Base-by-base conservation (phyloP, 2,329 filamentous ascomycete genomes). In the Colletotrichum spaethianum region DNA sequence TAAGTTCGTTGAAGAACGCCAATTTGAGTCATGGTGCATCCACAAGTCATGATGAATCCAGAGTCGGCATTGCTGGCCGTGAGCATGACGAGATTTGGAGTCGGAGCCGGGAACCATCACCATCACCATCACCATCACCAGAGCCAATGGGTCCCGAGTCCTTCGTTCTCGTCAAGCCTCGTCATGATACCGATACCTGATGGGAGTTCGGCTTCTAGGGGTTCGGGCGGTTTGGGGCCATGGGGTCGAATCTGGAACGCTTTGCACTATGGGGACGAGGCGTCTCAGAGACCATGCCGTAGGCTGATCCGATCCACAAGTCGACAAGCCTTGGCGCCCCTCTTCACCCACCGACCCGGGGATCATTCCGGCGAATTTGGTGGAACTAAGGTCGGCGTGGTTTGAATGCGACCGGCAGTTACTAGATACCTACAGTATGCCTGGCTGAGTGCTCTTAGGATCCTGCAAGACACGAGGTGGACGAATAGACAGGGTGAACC, bases 171-270 rank as follows among this genome's bases (percentile, higher is more conserved):
- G 26, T n/a, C 18, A 11, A 31, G 20, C 40, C 36, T 31, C 4
- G 2, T 23, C 7, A 16, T n/a, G 14, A 5, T 31, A 28, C 33
- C 8, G 11, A 11, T 50, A 26, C 16, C 46, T 4, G 5, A n/a
- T 31, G 38, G 2, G 9, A n/a, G 9, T 2, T 28, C 20, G 18
- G 38, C 8, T 6, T 5, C 12, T 33, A 14, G 40, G 56, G 57
- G 26, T 16, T 33, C n/a, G 14, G 31, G 20, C 31, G 33, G 20
- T 62, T 28, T 42, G 46, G 33, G 33, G 26, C 14, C 31, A 53
- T 46, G 60, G 60, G 46, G 28, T 63, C 33, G 8, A 63, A 18
- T 28, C 60, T 38, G 33, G 33, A 63, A 52, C 46, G 33, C 33
- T 31, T 63, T 26, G 6, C 36, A 40, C 23, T 9, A 63, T 31